These are phyloP conservation scores for Amesomyces nigricolor DNA, from an alignment of 2,329 filamentous ascomycete genomes.

Conservation along the genomic window DNA sequence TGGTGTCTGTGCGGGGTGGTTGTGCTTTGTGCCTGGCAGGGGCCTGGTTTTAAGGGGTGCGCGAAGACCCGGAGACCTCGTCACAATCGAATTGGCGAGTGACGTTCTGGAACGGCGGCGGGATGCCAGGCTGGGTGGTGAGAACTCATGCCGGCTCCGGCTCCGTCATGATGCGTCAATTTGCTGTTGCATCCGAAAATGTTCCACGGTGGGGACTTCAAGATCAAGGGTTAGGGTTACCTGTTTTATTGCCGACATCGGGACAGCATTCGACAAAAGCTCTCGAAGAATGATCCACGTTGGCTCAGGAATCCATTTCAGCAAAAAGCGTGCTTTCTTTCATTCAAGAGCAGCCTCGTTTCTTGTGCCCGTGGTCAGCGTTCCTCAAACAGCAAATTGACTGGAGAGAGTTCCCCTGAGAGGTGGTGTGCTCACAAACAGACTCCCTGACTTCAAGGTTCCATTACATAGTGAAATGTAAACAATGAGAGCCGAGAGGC, in stretches of 20 bases:
- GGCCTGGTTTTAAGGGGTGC: background rate
- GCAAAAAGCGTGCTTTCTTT: too few relatives aligned
- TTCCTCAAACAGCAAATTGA: too few relatives aligned
- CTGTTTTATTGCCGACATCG: background rate
- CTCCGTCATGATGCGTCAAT: slow-evolving; percentile 13
- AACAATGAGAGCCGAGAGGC: too few relatives aligned
- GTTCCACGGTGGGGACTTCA: background rate
- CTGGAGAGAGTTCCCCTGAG: too few relatives aligned
- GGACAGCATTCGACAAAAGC: background rate
- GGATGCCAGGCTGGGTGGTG: background rate
- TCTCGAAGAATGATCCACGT: too few relatives aligned
- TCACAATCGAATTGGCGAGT: background rate
- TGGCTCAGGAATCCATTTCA: too few relatives aligned
- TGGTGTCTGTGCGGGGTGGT: slow-evolving; percentile 1
- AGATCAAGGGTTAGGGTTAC: slow-evolving; percentile 6
- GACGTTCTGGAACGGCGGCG: background rate
- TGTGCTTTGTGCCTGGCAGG: background rate
- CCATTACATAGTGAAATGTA: too few relatives aligned
- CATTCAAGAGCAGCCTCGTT: too few relatives aligned
- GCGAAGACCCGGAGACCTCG: background rate
- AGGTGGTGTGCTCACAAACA: too few relatives aligned
- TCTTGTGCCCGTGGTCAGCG: too few relatives aligned
- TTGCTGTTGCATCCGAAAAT: slow-evolving; percentile 9
- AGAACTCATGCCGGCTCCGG: background rate
- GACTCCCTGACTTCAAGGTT: too few relatives aligned